Conservation (phyloP, 345 rosid species). For the Brassica nigra region DNA sequence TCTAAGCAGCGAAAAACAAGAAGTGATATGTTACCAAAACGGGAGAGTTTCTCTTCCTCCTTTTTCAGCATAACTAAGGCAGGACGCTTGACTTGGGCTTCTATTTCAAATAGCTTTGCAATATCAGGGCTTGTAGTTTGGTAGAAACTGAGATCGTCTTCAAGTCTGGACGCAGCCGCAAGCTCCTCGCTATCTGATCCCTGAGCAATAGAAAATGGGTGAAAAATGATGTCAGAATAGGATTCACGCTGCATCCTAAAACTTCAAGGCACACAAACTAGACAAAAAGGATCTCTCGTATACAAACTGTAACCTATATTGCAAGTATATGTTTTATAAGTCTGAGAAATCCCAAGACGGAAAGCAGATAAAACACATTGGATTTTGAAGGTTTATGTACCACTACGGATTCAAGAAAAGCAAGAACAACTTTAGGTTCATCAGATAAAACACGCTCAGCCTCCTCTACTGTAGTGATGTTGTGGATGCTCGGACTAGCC, state of each 20-base stretch:
- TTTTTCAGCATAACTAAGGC: constrained; percentile 45
- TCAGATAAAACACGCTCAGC: constrained; percentile 39
- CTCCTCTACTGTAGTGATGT: constrained; percentile 43
- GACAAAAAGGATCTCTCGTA: background rate
- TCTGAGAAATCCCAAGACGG: background rate
- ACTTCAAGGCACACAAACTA: background rate
- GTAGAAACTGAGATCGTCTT: constrained; percentile 48
- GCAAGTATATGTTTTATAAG: background rate
- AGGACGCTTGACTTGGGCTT: constrained; percentile 45
- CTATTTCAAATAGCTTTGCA: constrained; percentile 46
- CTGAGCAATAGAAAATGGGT: constrained; percentile 27
- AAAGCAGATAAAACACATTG: background rate
- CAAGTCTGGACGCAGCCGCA: constrained; percentile 46
- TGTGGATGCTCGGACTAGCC: constrained; percentile 41
- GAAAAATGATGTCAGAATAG: constrained; percentile 14
- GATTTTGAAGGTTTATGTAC: constrained; percentile 35
- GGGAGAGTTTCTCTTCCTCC: constrained; percentile 36
- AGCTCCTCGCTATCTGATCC: constrained; percentile 49
- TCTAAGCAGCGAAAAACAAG: background rate
- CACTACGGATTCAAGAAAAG: constrained; percentile 46
- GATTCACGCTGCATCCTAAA: constrained; percentile 8
- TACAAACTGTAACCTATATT: constrained; percentile 5
- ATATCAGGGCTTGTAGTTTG: constrained; percentile 47
- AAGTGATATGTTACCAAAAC: constrained; percentile 33
- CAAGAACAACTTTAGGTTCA: constrained; percentile 48